These are phyloP conservation scores for Penicillium fimorum DNA, from an alignment of 495 filamentous ascomycete species.

Conservation along the genomic window DNA sequence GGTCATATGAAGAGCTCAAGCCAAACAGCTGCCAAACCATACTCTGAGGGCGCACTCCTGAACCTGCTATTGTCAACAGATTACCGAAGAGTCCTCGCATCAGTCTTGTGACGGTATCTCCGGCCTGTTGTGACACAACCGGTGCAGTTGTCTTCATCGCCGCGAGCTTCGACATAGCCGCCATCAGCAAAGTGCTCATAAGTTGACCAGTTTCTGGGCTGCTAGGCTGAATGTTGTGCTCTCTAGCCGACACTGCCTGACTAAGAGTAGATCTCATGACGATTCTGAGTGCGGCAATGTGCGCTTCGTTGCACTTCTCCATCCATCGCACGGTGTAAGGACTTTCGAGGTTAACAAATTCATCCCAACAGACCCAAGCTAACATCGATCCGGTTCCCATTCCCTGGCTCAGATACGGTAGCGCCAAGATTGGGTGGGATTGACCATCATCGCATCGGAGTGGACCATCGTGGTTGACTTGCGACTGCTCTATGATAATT, in stretches of 20 bases:
- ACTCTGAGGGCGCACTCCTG: constrained; percentile 27
- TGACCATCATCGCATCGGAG: neutral
- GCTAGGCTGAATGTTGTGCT: neutral
- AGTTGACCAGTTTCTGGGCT: neutral
- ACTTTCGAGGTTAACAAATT: constrained; percentile 28
- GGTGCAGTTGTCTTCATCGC: constrained; percentile 24
- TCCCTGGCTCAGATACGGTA: constrained; percentile 8
- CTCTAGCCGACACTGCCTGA: neutral
- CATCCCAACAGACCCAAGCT: constrained; percentile 32
- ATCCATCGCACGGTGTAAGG: constrained; percentile 28
- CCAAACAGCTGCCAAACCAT: constrained; percentile 33
- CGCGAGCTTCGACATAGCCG: constrained; percentile 29
- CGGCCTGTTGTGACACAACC: constrained; percentile 10
- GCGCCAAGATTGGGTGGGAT: neutral
- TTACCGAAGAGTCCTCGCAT: constrained; percentile 32
- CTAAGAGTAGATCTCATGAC: constrained; percentile 18
- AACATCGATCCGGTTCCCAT: constrained; percentile 26
- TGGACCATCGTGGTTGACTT: neutral
- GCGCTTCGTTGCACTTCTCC: constrained; percentile 29
- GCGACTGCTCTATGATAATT: constrained; percentile 4
- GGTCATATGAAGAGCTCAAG: constrained; percentile 16
- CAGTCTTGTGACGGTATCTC: constrained; percentile 28
- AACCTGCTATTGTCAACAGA: constrained; percentile 28
- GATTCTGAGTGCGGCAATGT: constrained; percentile 27
- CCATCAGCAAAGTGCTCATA: constrained; percentile 11